Base-by-base conservation (phyloP, 2,329 filamentous ascomycete genomes). In the Eutypella sp. region DNA sequence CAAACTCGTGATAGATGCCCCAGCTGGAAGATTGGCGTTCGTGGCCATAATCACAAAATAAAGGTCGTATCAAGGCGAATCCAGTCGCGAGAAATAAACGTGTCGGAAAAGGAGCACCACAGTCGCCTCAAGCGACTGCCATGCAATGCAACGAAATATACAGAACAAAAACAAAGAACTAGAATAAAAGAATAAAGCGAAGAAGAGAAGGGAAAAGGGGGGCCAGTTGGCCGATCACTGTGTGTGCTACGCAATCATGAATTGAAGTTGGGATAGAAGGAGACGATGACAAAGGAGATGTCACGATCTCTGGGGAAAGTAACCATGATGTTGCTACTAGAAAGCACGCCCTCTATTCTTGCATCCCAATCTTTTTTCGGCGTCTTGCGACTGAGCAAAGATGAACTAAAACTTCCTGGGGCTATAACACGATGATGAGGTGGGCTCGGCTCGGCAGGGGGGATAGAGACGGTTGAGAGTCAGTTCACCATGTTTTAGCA, bases 1-100 rank as follows among this genome's bases (percentile, higher is more conserved):
- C 45, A 78, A 66, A 41, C 62, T 72, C 45, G 75, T 79, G 47
- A 75, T 68, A 49, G 73, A 72, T 48, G 71, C 70, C 58, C 73
- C 71, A 57, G 63, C 60, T 52, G 67, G 68, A 59, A 75, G 68
- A 58, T 62, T 67, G 45, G 66, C 56, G 49, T 58, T 67, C 27
- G 63, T 62, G 47, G 68, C 69, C 74, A 78, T 77, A 47, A 53
- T 64, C 56, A 37, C 45, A 33, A 39, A 44, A 34, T 46, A 52
- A 39, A 49, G 52, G 55, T 45, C 45, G 31, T n/a, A n/a, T n/a
- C n/a, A 49, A 27, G 27, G 71, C 72, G 71, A 74, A 62, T 64
- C 69, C 70, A 72, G 71, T 69, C 67, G 68, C 69, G 51, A 50
- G 61, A 44, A n/a, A n/a, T n/a, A n/a, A n/a, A n/a, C n/a, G 34